Evolutionary conservation across 2,329 filamentous ascomycete genomes (phyloP).

Genomic region (Claviceps africana): DNA sequence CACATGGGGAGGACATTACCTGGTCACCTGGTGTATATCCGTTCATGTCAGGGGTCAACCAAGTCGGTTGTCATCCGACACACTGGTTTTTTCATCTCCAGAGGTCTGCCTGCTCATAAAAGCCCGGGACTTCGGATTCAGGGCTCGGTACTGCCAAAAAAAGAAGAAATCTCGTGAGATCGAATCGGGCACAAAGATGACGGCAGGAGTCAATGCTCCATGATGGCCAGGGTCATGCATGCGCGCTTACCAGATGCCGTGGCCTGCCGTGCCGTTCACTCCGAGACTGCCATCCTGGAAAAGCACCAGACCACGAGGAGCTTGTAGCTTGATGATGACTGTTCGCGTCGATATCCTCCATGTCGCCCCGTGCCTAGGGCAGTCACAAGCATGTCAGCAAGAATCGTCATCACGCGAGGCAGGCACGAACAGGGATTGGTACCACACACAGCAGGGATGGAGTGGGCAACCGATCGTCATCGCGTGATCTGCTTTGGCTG

Average conservation of each 20-base stretch:
- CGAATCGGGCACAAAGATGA: background rate
- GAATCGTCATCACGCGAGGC: background rate
- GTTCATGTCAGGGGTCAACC: background rate
- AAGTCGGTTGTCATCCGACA: background rate
- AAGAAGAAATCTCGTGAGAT: background rate
- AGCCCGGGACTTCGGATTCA: background rate
- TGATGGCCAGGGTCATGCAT: background rate
- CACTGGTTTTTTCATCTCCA: background rate
- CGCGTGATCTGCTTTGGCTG: background rate
- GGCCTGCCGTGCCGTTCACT: background rate
- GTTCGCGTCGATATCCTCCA: too few relatives aligned
- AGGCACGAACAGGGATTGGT: background rate
- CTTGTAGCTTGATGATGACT: background rate
- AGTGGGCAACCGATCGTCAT: background rate
- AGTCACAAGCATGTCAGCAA: background rate
- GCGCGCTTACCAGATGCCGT: background rate
- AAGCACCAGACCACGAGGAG: background rate
- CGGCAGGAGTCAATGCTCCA: background rate
- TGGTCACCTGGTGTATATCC: too few relatives aligned
- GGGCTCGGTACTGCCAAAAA: background rate
- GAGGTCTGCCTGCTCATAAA: background rate
- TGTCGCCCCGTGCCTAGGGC: background rate
- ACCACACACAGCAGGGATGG: background rate
- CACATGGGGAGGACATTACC: too few relatives aligned
- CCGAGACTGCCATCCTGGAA: background rate